phyloP scores from a whole-genome alignment of 352 stramenopile species.

The Pythium angustatum region DNA sequence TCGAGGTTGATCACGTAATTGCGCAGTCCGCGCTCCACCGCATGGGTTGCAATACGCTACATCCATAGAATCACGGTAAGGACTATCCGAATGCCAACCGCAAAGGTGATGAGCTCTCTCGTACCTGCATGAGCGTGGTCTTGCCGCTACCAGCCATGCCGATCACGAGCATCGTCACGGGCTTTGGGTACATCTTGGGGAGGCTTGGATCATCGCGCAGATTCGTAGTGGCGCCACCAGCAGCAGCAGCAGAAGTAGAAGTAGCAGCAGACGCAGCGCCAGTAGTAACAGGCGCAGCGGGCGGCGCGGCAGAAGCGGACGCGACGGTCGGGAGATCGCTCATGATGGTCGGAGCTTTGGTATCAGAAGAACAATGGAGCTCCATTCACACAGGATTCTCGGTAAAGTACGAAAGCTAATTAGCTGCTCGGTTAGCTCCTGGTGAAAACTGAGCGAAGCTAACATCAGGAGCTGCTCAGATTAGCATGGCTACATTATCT shows the following conservation, averaged over 20 bases:
- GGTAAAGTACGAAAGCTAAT: slow-evolving; percentile 17
- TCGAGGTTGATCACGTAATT: slow-evolving; percentile 99
- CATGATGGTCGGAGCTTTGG: slow-evolving; percentile 18
- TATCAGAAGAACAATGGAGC: slow-evolving; percentile 10
- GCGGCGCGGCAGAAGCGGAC: background rate
- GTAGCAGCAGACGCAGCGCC: background rate
- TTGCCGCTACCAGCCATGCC: slow-evolving; percentile 98
- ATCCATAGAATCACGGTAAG: background rate
- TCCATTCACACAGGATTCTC: slow-evolving; percentile 14
- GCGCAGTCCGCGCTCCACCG: slow-evolving; percentile 59
- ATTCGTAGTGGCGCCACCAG: background rate
- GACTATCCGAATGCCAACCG: background rate
- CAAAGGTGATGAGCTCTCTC: no score
- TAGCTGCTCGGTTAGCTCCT: background rate
- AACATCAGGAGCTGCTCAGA: background rate
- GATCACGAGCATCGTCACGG: slow-evolving; percentile 87
- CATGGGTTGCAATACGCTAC: slow-evolving; percentile 70
- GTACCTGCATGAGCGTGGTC: slow-evolving; percentile 93
- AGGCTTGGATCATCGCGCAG: slow-evolving; percentile 28
- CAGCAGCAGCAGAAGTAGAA: slow-evolving; percentile 4
- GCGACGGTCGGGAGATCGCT: slow-evolving; percentile 19
- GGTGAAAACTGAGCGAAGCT: background rate
- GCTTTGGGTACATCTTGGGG: slow-evolving; percentile 65
- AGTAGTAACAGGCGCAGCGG: background rate
- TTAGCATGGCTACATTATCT: slow-evolving; percentile 18